Conservation (phyloP, 768 basidiomycete species). For the Hericium alpestre region DNA sequence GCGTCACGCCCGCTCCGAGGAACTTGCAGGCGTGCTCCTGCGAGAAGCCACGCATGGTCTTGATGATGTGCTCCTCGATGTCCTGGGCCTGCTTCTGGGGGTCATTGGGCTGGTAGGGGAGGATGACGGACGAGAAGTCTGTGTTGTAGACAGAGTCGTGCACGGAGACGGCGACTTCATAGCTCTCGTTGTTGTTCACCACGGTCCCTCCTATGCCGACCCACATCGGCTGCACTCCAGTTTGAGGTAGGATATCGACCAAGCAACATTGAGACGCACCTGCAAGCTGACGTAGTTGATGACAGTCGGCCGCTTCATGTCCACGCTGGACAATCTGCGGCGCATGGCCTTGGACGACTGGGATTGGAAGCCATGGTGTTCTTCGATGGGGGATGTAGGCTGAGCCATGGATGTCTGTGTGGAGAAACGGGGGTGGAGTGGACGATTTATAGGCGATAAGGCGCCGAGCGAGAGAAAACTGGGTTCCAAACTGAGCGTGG, state of each 20-base stretch:
- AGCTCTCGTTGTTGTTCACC: slow-evolving; percentile 47
- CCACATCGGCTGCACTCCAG: slow-evolving; percentile 69
- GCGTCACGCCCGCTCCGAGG: slow-evolving; percentile 71
- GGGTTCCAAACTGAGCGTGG: slow-evolving; percentile 1
- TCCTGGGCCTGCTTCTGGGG: slow-evolving; percentile 44
- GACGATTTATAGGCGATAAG: background rate
- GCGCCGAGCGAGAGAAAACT: background rate
- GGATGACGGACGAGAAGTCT: slow-evolving; percentile 52
- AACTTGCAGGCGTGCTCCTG: slow-evolving; percentile 78
- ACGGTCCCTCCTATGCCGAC: slow-evolving; percentile 63
- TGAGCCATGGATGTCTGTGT: slow-evolving; percentile 34
- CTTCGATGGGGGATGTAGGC: slow-evolving; percentile 15
- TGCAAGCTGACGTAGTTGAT: slow-evolving; percentile 51
- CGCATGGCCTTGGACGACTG: slow-evolving; percentile 51
- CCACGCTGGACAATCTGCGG: slow-evolving; percentile 56
- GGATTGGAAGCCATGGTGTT: slow-evolving; percentile 43
- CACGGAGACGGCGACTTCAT: slow-evolving; percentile 67
- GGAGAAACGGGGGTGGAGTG: slow-evolving; percentile 7
- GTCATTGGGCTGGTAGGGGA: slow-evolving; percentile 42
- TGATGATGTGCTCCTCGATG: slow-evolving; percentile 55
- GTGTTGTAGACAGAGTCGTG: slow-evolving; percentile 82
- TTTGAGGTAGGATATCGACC: slow-evolving; percentile 11
- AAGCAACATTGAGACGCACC: slow-evolving; percentile 30
- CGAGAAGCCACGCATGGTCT: slow-evolving; percentile 62
- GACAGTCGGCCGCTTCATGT: slow-evolving; percentile 44